These are phyloP conservation scores for Suillus clintonianus DNA, from an alignment of 768 basidiomycete species.

Conservation along the genomic window DNA sequence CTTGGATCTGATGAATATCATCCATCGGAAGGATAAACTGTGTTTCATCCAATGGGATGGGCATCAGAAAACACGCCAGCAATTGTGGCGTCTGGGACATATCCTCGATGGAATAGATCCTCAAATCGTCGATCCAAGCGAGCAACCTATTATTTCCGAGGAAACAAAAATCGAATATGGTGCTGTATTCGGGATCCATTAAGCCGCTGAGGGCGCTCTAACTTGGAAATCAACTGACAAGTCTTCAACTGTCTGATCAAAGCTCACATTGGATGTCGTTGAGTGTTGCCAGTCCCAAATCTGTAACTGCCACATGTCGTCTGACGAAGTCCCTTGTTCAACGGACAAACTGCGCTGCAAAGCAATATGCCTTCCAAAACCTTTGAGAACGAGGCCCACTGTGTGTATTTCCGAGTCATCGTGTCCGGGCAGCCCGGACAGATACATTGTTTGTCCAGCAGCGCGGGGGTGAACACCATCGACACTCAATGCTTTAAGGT, in stretches of 20 bases:
- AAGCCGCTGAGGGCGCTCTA: not conserved
- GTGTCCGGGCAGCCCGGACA: not conserved
- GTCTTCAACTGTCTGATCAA: not conserved
- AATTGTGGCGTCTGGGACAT: too few relatives aligned
- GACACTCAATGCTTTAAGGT: too few relatives aligned
- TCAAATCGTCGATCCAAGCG: too few relatives aligned
- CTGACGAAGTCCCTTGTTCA: too few relatives aligned
- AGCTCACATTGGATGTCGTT: not conserved
- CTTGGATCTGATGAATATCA: not conserved
- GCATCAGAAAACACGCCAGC: not conserved
- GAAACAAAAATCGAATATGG: not conserved
- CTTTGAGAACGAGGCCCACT: too few relatives aligned
- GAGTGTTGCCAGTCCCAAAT: not conserved
- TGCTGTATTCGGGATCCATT: too few relatives aligned
- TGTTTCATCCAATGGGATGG: too few relatives aligned
- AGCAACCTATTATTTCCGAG: too few relatives aligned
- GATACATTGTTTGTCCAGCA: not conserved
- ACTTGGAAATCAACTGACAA: not conserved
- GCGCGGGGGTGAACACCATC: too few relatives aligned
- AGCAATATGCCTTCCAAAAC: not conserved
- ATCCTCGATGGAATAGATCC: too few relatives aligned
- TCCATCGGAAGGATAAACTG: not conserved
- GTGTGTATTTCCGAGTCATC: not conserved
- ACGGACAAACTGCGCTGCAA: too few relatives aligned
- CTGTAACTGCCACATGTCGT: too few relatives aligned